phyloP scores from a whole-genome alignment of 2,329 filamentous ascomycete species.

The Didymella arachidicola region DNA sequence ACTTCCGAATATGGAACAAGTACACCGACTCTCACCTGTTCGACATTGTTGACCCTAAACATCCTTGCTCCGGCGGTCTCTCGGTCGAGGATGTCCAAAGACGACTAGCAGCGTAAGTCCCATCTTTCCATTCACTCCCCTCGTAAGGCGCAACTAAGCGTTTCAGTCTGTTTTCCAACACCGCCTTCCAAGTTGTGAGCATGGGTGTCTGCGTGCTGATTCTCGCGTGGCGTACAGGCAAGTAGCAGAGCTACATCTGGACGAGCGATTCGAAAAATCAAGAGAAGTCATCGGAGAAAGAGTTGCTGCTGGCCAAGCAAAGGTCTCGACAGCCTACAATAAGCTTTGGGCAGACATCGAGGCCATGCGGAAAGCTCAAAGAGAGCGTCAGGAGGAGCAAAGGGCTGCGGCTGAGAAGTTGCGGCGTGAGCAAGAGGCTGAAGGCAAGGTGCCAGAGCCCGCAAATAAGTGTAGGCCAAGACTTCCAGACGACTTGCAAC shows the following conservation, averaged over 20 bases:
- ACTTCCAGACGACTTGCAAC: too few relatives aligned
- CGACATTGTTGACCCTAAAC: constrained; percentile 89
- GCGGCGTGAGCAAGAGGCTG: constrained; percentile 28
- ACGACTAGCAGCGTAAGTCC: constrained; percentile 72
- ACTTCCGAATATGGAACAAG: constrained; percentile 86
- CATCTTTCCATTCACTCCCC: constrained; percentile 19
- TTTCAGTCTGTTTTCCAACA: constrained; percentile 41
- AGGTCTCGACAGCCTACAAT: constrained; percentile 85
- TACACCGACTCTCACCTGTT: constrained; percentile 82
- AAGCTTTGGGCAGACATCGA: constrained; percentile 93
- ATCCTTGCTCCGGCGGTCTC: constrained; percentile 91
- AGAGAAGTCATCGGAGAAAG: constrained; percentile 88
- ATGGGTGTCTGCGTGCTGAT: constrained; percentile 48
- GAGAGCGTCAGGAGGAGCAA: constrained; percentile 67
- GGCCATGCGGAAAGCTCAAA: constrained; percentile 75
- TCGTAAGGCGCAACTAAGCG: constrained; percentile 35
- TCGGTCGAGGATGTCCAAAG: constrained; percentile 95
- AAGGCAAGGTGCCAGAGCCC: constrained; percentile 24
- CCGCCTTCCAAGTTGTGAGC: constrained; percentile 40
- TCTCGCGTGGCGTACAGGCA: constrained; percentile 61
- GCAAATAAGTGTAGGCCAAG: constrained; percentile 34
- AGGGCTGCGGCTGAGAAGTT: constrained; percentile 49
- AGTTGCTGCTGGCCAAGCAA: constrained; percentile 85
- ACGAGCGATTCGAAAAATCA: constrained; percentile 85
- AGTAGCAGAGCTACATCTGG: constrained; percentile 90